Percentiles rank a stretch among this genome's conserved stretches.
These are phyloP conservation scores for Trametopsis cervina DNA, from an alignment of 768 basidiomycete species.

Conservation along the genomic window DNA sequence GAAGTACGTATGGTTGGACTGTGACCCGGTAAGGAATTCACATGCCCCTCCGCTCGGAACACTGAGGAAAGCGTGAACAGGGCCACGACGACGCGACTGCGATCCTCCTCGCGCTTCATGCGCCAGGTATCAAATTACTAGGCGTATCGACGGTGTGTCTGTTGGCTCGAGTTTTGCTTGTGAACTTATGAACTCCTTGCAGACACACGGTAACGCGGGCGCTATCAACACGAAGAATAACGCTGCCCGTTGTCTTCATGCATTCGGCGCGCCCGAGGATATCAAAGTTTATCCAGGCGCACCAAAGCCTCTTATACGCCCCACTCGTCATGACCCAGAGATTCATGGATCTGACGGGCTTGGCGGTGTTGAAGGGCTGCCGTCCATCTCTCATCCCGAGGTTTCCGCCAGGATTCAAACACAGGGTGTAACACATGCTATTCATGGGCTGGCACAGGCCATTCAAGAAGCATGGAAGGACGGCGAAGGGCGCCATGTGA, in stretches of 20 bases:
- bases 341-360: conserved; percentile 84
- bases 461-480: conserved; percentile 50
- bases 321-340: conserved; percentile 57
- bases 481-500: conserved; percentile 53
- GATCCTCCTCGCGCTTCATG: conserved; percentile 68
- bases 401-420: conserved; percentile 41
- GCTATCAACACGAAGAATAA: conserved; percentile 59
- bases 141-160: conserved; percentile 73
- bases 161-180: neutral
- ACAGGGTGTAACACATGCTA: conserved; percentile 30
- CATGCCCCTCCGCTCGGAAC: neutral
- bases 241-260: conserved; percentile 69
- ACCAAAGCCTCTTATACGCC: conserved; percentile 56
- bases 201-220: conserved; percentile 81
- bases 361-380: conserved; percentile 77
- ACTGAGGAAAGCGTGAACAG: conserved; percentile 30
- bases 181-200: neutral
- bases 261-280: conserved; percentile 55
- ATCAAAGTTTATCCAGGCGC: conserved; percentile 68
- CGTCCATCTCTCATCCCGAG: conserved; percentile 37
- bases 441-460: conserved; percentile 61
- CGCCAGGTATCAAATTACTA: conserved; percentile 56
- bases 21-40: conserved; percentile 25
- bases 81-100: conserved; percentile 90
- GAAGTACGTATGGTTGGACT: conserved; percentile 28